These are phyloP conservation scores for Mycena kentingensis DNA, from an alignment of 768 basidiomycete species.

Conservation along the genomic window DNA sequence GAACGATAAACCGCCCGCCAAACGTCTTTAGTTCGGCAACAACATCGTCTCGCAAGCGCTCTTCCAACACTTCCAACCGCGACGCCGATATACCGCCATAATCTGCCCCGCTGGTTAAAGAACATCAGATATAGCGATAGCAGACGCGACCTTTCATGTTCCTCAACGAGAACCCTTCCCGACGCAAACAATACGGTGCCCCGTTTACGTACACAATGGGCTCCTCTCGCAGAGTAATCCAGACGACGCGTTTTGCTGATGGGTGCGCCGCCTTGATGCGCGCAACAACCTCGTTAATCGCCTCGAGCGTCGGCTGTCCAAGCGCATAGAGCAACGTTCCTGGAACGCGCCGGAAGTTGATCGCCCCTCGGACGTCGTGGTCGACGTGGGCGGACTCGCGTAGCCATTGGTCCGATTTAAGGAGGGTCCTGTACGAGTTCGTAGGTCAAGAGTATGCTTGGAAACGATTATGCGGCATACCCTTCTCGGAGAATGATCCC, in stretches of 20 bases:
- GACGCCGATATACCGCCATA: constrained; percentile 94
- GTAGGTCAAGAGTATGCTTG: background rate
- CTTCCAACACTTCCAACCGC: constrained; percentile 87
- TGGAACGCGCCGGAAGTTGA: constrained; percentile 88
- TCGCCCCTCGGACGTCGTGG: constrained; percentile 82
- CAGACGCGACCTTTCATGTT: constrained; percentile 84
- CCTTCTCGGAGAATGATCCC: constrained; percentile 93
- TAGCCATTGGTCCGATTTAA: constrained; percentile 94
- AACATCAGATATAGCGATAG: background rate
- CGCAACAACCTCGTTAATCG: constrained; percentile 77
- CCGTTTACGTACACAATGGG: constrained; percentile 93
- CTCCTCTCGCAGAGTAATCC: constrained; percentile 94
- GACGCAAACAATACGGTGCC: constrained; percentile 83
- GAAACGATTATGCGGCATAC: constrained; percentile 34
- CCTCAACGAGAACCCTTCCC: constrained; percentile 82
- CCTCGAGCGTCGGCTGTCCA: constrained; percentile 89
- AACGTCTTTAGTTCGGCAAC: constrained; percentile 79
- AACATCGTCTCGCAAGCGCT: constrained; percentile 86
- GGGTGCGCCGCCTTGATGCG: constrained; percentile 65
- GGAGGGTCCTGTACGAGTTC: constrained; percentile 58
- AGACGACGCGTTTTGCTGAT: constrained; percentile 64
- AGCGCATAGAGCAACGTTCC: constrained; percentile 85
- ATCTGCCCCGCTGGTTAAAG: constrained; percentile 47
- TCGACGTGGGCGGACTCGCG: constrained; percentile 67
- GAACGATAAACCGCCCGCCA: constrained; percentile 66